A percentile compares a stretch with the other conserved stretches of the same genome.
Conservation (phyloP, 345 rosid species). For the rapeseed (Brassica napus) region Da-Ae NC_063442.1:42830001-42830500, state of each 20-base stretch:
- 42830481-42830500: slow-evolving; percentile 25
- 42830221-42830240: too few species aligned
- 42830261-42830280: background rate
- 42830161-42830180: background rate
- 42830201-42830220: background rate
- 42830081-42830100: background rate
- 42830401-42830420: slow-evolving; percentile 37
- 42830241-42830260: background rate
- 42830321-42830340: slow-evolving; percentile 11
- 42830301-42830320: background rate
- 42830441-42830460: background rate
- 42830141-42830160: background rate
- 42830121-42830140: background rate
- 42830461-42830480: slow-evolving; percentile 9
- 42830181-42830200: background rate
- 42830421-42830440: slow-evolving; percentile 29
- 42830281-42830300: background rate
- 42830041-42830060: background rate
- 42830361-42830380: slow-evolving; percentile 32
- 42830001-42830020: background rate
- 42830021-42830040: background rate
- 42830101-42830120: background rate
- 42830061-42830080: background rate
- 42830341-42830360: slow-evolving; percentile 14
- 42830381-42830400: background rate